Percentiles rank a stretch among this genome's conserved stretches.
These are phyloP conservation scores for Barnettozyma salicaria DNA, from an alignment of 805 yeast genomes.

Conservation along the genomic window DNA sequence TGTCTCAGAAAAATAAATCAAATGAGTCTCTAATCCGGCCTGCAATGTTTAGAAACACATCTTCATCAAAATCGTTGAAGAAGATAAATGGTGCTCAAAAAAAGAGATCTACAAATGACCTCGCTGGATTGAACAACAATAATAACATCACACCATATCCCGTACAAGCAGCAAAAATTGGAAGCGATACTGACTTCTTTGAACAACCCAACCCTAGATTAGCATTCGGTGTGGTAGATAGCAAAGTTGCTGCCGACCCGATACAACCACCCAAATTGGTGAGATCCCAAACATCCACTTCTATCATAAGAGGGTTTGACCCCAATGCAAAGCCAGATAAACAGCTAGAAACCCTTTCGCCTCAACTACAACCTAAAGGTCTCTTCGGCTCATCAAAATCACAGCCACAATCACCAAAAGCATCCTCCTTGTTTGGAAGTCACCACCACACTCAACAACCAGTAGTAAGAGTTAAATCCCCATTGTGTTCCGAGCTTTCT, in stretches of 20 bases:
- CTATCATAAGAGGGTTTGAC: constrained; percentile 26
- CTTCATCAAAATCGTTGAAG: constrained; percentile 24
- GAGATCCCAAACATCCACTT: constrained; percentile 25
- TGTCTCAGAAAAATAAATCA: constrained; percentile 10
- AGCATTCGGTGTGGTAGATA: constrained; percentile 25
- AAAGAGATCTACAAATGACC: constrained; percentile 14
- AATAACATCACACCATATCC: not conserved
- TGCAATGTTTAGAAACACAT: constrained; percentile 20
- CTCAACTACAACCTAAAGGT: constrained; percentile 1
- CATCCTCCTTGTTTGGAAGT: constrained; percentile 6
- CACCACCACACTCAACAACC: constrained; percentile 1
- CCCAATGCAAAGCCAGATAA: constrained; percentile 11
- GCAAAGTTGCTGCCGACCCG: not conserved
- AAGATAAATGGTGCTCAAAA: constrained; percentile 13
- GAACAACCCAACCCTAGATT: constrained; percentile 28
- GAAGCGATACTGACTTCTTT: constrained; percentile 22
- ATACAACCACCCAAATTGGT: constrained; percentile 12
- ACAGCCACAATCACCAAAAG: constrained; percentile 5
- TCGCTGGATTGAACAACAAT: constrained; percentile 7
- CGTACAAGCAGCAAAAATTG: constrained; percentile 3
- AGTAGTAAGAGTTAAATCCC: constrained; percentile 20
- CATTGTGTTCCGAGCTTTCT: constrained; percentile 22
- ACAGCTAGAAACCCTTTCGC: not conserved
- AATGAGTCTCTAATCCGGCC: constrained; percentile 18
- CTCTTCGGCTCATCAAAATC: not conserved